A percentile compares a stretch with the other conserved stretches of the same genome.
These are phyloP conservation scores for Protomyces gravidus DNA, from an alignment of 1,139 yeast genomes.

Conservation along the genomic window DNA sequence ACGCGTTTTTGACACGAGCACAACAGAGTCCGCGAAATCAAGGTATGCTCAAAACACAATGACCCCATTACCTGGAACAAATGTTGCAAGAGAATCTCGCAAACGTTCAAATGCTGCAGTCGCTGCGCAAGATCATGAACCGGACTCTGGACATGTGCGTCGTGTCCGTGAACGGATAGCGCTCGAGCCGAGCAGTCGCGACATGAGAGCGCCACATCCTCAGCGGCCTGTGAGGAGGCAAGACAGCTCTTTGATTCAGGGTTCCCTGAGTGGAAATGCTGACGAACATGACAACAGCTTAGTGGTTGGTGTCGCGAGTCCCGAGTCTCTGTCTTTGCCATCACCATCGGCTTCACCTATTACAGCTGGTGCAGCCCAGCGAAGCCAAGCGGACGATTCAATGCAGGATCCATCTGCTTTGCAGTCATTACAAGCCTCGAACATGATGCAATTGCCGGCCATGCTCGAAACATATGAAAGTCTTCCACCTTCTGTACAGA, in stretches of 20 bases:
- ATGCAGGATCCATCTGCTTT: not conserved
- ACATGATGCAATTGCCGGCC: conserved; percentile 37
- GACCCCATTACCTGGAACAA: too few species aligned
- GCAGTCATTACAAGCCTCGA: conserved; percentile 6
- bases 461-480: conserved; percentile 40
- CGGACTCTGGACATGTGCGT: conserved; percentile 1
- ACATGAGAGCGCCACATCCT: not conserved
- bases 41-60: too few species aligned
- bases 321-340: conserved; percentile 36
- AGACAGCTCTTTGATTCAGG: not conserved
- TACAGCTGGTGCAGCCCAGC: conserved; percentile 29
- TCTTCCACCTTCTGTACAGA: conserved; percentile 38
- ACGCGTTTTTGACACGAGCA: conserved; percentile 16
- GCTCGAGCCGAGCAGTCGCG: conserved; percentile 9
- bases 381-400: not conserved
- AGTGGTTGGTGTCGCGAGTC: conserved; percentile 3
- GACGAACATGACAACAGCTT: not conserved
- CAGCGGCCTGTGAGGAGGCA: not conserved
- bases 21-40: not conserved
- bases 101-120: not conserved
- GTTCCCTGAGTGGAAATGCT: not conserved
- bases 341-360: conserved; percentile 39
- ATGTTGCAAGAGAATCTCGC: not conserved
- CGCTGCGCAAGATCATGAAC: not conserved
- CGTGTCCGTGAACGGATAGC: conserved; percentile 1